phyloP scores from a whole-genome alignment of 1,284 basidiomycete genomes.

The Ganoderma meredithae region DNA sequence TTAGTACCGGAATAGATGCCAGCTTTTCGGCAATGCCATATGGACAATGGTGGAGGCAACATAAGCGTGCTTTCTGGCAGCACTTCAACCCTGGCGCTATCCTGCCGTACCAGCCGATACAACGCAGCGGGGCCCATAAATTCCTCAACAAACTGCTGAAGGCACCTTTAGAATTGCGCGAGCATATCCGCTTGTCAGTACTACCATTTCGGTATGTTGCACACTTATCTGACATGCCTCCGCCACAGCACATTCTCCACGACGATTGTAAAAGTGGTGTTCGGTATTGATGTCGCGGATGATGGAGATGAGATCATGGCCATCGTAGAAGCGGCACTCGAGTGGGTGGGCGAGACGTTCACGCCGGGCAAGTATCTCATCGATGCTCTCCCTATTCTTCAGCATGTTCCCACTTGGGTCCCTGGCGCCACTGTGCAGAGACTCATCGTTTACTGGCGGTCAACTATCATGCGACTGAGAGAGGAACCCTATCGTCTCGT shows the following conservation, averaged over 20 bases:
- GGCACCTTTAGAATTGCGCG: not conserved
- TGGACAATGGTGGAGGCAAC: constrained; percentile 19
- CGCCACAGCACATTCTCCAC: constrained; percentile 11
- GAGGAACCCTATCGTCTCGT: constrained; percentile 17
- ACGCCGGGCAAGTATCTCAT: constrained; percentile 19
- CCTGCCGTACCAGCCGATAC: not conserved
- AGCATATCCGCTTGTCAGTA: constrained; percentile 14
- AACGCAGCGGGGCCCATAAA: constrained; percentile 1
- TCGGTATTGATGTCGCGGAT: constrained; percentile 18
- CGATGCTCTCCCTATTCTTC: constrained; percentile 32
- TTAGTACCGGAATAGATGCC: constrained; percentile 16
- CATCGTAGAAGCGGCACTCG: constrained; percentile 2
- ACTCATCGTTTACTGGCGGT: constrained; percentile 35
- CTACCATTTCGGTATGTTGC: no score
- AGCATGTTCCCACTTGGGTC: constrained; percentile 37
- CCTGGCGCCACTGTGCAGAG: constrained; percentile 36
- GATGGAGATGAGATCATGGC: constrained; percentile 9
- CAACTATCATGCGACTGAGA: constrained; percentile 10
- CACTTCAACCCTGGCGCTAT: constrained; percentile 13
- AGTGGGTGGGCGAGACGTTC: constrained; percentile 7
- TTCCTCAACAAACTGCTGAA: constrained; percentile 11
- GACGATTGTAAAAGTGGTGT: constrained; percentile 19
- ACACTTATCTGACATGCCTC: not conserved
- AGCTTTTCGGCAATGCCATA: constrained; percentile 14
- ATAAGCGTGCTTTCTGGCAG: constrained; percentile 24